A percentile compares a stretch with the other conserved stretches of the same genome.
Evolutionary conservation across 192 early-diverging fungal species (phyloP).

Genomic region (Backusella psychrophila): DNA sequence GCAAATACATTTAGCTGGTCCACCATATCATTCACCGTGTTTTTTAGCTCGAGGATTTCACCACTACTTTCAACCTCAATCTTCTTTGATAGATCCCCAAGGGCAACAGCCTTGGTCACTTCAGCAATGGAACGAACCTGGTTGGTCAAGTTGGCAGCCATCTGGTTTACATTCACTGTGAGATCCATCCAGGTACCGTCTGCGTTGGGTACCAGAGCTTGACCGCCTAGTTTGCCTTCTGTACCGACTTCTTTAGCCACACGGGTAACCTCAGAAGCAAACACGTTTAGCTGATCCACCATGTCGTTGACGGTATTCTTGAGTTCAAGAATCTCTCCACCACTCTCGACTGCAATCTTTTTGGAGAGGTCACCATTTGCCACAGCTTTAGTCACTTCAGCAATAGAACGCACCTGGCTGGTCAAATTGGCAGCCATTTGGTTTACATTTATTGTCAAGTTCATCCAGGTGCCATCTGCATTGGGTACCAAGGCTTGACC

Average conservation of each 20-base stretch:
- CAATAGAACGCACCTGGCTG: constrained; percentile 56
- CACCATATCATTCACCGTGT: constrained; percentile 65
- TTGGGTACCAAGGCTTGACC: constrained; percentile 55
- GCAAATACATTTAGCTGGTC: constrained; percentile 59
- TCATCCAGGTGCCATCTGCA: constrained; percentile 57
- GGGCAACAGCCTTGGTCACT: constrained; percentile 53
- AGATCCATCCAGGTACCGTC: constrained; percentile 77
- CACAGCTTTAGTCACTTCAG: constrained; percentile 50
- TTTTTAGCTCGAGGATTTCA: constrained; percentile 58
- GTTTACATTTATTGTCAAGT: constrained; percentile 61
- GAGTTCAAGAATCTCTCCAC: constrained; percentile 53
- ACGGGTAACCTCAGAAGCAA: constrained; percentile 48
- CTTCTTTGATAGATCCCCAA: constrained; percentile 50
- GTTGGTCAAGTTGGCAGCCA: constrained; percentile 54
- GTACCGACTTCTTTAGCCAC: constrained; percentile 64
- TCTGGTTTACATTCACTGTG: constrained; percentile 66
- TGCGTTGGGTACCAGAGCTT: constrained; percentile 69
- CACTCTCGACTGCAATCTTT: constrained; percentile 42
- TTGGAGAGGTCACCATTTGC: constrained; percentile 51
- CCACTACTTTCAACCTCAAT: constrained; percentile 51
- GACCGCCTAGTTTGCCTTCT: constrained; percentile 75
- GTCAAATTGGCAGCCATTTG: constrained; percentile 58
- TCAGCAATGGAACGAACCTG: constrained; percentile 60
- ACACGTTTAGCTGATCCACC: constrained; percentile 50
- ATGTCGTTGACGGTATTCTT: constrained; percentile 54